Base-by-base conservation (phyloP, 1,284 basidiomycete genomes). In the Leccinum subfulvum region DNA sequence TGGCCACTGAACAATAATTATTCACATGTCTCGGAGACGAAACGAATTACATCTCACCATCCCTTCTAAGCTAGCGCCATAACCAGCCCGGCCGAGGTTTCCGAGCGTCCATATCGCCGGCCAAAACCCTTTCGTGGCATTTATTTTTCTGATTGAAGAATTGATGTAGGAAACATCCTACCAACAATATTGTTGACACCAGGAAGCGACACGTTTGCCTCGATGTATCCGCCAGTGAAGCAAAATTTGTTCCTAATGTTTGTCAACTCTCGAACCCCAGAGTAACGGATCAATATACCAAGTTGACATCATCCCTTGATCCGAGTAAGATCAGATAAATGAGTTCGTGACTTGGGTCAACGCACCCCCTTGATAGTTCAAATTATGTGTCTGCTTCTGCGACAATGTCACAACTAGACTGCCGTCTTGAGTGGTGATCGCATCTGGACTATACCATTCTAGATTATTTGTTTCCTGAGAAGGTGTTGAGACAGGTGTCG, bases 221-320 rank as follows among this genome's bases (percentile, higher is more conserved):
- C 83, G 52, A 88, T 78, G 68, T 87, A 86, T 16, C 86, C 87
- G 16, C 84, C 83, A 3, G 85, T 88, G 77, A 94, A 94, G 74
- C 91, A 93, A 69, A 93, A 87, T 74, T 92, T 89, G 72, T 90
- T 89, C 87, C 88, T 76, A 51, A 13, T 14, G n/a, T 4, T 37
- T 51, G 8, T 73, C 10, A 64, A 60, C 47, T 39, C 33, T 60
- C 10, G 57, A 61, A 47, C 11, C 8, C 11, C 56, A 21, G 14
- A 28, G 21, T 23, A 58, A 59, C 10, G 33, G 57, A 49, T 57
- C 44, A 52, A 62, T 59, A 53, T 49, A 74, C 76, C 77, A 78
- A n/a, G 72, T 71, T 5, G 75, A 67, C 66, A 77, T 61, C 76
- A 78, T 77, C 28, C 73, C 73, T 69, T 71, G n/a, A 53, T 70